Base-by-base conservation (phyloP, 2,329 filamentous ascomycete genomes). In the Colletotrichum sp. region DNA sequence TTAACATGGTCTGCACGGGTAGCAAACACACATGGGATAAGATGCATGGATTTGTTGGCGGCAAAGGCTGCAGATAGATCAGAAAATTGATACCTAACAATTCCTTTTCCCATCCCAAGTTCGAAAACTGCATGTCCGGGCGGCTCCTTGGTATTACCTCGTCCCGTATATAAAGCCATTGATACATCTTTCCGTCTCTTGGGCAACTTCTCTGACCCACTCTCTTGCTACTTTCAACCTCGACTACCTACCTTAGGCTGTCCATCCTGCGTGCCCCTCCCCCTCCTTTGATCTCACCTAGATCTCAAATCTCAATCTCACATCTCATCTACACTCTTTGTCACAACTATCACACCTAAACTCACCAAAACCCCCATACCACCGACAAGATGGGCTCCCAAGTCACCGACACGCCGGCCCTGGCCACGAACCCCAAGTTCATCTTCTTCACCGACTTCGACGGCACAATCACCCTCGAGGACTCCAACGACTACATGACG, bases 391-490 rank as follows among this genome's bases (percentile, higher is more conserved):
- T 89, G 87, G 86, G 86, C 69, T 87, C 86, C 71, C 77, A 82
- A 30, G 76, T 80, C 58, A 82, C 80, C 73, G 83, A 87, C 63
- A 89, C 91, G 30, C 91, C 91, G 71, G 91, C 91, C 59, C 86
- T 93, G 83, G 87, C 87, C 80, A 92, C 89, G 73, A 92, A 94
- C 83, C 96, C 96, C 67, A 94, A 95, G 86, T 94, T 95, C 88
- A 96, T 99, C 88, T 98, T 99, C 91, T 98, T 98, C 89, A 98
- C 96, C 79, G 97, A 99, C 87, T 98, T 98, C 83, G 97, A 99
- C 86, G 97, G 97, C 81, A 98, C 96, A 69, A 96, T 98, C 83
- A 98, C 96, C 64, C 90, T 89, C 71, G 87, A 90, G 81, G 92
- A 93, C 85, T 90, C 88, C 83, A 93, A 93, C 82, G 91, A 92